phyloP scores from a whole-genome alignment of 169 alveolate species.

The Theileria equi region DNA sequence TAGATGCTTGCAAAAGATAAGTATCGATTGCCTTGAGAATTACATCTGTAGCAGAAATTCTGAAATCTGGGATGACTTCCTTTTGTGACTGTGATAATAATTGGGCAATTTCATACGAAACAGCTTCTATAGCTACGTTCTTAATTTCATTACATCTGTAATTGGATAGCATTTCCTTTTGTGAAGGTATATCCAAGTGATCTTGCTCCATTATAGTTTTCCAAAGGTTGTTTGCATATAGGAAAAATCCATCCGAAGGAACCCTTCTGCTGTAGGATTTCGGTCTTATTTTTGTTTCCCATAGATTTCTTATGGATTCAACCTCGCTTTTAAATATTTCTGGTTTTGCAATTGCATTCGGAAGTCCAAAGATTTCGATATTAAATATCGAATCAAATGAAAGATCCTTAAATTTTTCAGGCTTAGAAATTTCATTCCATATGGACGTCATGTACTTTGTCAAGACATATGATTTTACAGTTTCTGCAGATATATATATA shows the following conservation, averaged over 20 bases:
- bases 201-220: conserved; percentile 78
- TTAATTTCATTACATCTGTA: conserved; percentile 82
- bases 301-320: conserved; percentile 42
- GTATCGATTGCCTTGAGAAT: conserved; percentile 49
- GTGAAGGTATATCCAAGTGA: conserved; percentile 84
- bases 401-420: conserved; percentile 33
- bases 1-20: conserved; percentile 65
- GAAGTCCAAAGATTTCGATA: conserved; percentile 77
- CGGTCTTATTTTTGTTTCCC: conserved; percentile 70
- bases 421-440: conserved; percentile 79
- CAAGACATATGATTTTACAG: conserved; percentile 67
- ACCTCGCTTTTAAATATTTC: conserved; percentile 73
- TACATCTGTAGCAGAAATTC: conserved; percentile 48
- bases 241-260: conserved; percentile 86
- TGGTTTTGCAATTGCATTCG: conserved; percentile 72
- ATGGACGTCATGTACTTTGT: conserved; percentile 74
- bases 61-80: conserved; percentile 46
- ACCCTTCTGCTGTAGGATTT: conserved; percentile 76
- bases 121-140: conserved; percentile 57
- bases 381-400: conserved; percentile 50
- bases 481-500: conserved; percentile 24
- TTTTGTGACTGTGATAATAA: conserved; percentile 27
- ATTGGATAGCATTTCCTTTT: conserved; percentile 82
- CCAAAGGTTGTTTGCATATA: conserved; percentile 70
- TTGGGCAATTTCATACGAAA: conserved; percentile 25